Evolutionary conservation across 2,329 filamentous ascomycete genomes (phyloP).

Genomic region (Aspergillus carbonarius): DNA sequence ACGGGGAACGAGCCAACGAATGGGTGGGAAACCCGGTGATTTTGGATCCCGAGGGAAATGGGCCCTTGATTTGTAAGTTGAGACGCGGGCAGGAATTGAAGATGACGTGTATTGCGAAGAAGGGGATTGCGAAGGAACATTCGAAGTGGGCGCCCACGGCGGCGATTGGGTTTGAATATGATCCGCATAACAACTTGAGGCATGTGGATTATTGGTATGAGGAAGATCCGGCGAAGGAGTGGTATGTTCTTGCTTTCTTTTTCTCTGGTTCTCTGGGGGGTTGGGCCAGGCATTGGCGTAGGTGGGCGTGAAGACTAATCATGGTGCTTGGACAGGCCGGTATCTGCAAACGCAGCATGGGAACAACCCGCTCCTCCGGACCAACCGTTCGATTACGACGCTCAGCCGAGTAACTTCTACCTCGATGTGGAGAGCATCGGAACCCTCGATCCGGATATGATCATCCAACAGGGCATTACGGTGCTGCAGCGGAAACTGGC

Average conservation of each 20-base stretch:
- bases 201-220: conserved; percentile 97
- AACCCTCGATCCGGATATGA: conserved; percentile 82
- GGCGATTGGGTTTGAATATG: conserved; percentile 95
- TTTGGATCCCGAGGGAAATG: conserved; percentile 75
- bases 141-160: conserved; percentile 95
- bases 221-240: conserved; percentile 76
- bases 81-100: conserved; percentile 85
- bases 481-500: conserved; percentile 90
- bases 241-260: conserved; percentile 55
- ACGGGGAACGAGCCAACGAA: conserved; percentile 68
- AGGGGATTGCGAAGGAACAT: conserved; percentile 98
- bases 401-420: conserved; percentile 81
- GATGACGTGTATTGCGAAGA: conserved; percentile 91
- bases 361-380: conserved; percentile 74
- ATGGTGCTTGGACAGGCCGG: conserved; percentile 27
- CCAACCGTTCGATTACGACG: conserved; percentile 88
- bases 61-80: conserved; percentile 85
- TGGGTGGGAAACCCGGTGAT: conserved; percentile 79
- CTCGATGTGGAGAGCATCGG: conserved; percentile 89
- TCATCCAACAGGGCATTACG: conserved; percentile 84
- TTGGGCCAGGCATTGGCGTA: background rate
- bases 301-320: background rate
- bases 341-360: conserved; percentile 61
- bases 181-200: conserved; percentile 91
- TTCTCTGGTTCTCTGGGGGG: background rate